These are phyloP conservation scores for Lodderomyces jiufengensis DNA, from an alignment of 1,139 yeast genomes.

Conservation along the genomic window DNA sequence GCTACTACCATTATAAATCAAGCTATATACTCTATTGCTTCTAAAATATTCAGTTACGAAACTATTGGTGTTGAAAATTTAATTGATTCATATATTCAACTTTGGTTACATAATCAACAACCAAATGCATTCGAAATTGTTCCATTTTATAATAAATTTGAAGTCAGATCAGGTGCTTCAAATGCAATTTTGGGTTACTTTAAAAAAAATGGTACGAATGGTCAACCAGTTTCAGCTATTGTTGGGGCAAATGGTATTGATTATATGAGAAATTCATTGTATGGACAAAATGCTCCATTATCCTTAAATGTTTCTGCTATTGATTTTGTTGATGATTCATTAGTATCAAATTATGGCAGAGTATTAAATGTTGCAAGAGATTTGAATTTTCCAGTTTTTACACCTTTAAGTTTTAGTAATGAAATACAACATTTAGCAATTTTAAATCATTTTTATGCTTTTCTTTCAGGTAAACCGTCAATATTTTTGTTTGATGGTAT, in stretches of 20 bases:
- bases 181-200: constrained; percentile 74
- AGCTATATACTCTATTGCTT: constrained; percentile 58
- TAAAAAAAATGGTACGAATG: constrained; percentile 35
- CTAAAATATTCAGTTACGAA: constrained; percentile 67
- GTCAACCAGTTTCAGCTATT: constrained; percentile 48
- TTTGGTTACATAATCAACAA: constrained; percentile 58
- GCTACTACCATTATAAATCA: constrained; percentile 65
- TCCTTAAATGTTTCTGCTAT: constrained; percentile 72
- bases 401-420: constrained; percentile 54
- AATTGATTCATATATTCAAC: constrained; percentile 55
- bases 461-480: constrained; percentile 51
- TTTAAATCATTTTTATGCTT: constrained; percentile 62
- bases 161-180: constrained; percentile 84
- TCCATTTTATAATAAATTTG: constrained; percentile 59
- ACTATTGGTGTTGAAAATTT: constrained; percentile 60
- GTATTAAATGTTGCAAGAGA: constrained; percentile 62
- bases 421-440: constrained; percentile 71
- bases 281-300: constrained; percentile 46
- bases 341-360: constrained; percentile 65
- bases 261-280: constrained; percentile 56
- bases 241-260: constrained; percentile 67
- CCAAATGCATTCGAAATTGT: constrained; percentile 52
- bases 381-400: constrained; percentile 67
- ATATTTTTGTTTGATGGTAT: constrained; percentile 80
- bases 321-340: constrained; percentile 59